Evolutionary conservation across 2,329 filamentous ascomycete genomes (phyloP).

Genomic region (Aspergillus flavus): DNA sequence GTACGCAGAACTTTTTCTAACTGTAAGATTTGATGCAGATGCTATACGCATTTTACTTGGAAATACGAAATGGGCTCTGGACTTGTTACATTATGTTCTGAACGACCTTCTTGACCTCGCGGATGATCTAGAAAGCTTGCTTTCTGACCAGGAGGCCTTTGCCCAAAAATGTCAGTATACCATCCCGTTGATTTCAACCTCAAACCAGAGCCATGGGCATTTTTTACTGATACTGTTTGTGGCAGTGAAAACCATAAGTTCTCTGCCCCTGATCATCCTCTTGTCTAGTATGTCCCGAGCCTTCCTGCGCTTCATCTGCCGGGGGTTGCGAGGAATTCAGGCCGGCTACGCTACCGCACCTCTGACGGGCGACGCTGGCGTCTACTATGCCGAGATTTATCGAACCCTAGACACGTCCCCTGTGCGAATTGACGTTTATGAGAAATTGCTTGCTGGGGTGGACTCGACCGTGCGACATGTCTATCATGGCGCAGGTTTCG

Average conservation of each 20-base stretch:
- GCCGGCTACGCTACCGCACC: conserved; percentile 45
- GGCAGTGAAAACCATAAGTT: conserved; percentile 40
- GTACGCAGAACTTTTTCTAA: not conserved
- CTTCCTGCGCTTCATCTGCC: conserved; percentile 70
- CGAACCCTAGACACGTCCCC: conserved; percentile 55
- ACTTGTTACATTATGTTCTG: conserved; percentile 61
- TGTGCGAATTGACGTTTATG: conserved; percentile 63
- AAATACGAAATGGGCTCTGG: conserved; percentile 76
- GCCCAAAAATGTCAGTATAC: conserved; percentile 37
- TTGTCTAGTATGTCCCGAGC: conserved; percentile 74
- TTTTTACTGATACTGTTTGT: not conserved
- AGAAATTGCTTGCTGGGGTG: conserved; percentile 66
- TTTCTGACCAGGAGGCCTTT: conserved; percentile 39
- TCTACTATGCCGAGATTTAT: conserved; percentile 57
- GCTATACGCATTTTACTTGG: conserved; percentile 72
- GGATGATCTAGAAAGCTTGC: conserved; percentile 39
- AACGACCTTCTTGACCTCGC: conserved; percentile 54
- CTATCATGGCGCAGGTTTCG: conserved; percentile 51
- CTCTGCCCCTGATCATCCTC: conserved; percentile 57
- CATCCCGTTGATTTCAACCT: too few species aligned
- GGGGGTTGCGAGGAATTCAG: conserved; percentile 62
- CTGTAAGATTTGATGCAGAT: conserved; percentile 50
- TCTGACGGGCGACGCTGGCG: conserved; percentile 39
- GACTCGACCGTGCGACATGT: conserved; percentile 65
- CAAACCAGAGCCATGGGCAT: not conserved